Base-by-base conservation (phyloP, 495 filamentous ascomycete species). In the Eremomyces bilateralis region DNA sequence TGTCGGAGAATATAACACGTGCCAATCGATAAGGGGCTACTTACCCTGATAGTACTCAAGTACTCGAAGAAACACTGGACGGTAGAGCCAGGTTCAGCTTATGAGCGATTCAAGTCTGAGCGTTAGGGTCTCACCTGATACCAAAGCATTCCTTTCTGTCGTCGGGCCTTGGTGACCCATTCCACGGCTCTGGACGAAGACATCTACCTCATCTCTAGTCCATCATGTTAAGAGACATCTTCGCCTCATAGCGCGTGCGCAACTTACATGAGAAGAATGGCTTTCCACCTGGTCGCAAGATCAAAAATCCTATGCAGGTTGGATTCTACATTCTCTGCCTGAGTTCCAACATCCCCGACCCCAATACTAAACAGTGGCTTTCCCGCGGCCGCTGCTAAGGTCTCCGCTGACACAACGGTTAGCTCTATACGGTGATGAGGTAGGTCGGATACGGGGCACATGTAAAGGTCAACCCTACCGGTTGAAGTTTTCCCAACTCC, bases 211-310 rank as follows among this genome's bases (percentile, higher is more conserved):
- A 17, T 32, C 30, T 8, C n/a, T n/a, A n/a, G n/a, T n/a, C n/a
- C n/a, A n/a, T n/a, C n/a, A n/a, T n/a, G n/a, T n/a, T n/a, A n/a
- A n/a, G n/a, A n/a, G n/a, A n/a, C n/a, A n/a, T n/a, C n/a, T n/a
- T n/a, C n/a, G n/a, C n/a, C n/a, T n/a, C n/a, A n/a, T n/a, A n/a
- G n/a, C n/a, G n/a, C n/a, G n/a, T n/a, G n/a, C n/a, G n/a, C n/a
- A n/a, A n/a, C n/a, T n/a, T 27, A 27, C 24, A 35, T 20, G 16
- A 35, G 33, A 10, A 35, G 15, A 10, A 35, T 22, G 20, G 16
- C 15, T 10, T 35, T 22, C 33, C 33, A 35, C 4, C 16, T 8
- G 16, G 4, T 20, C 17, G 16, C 15, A 4, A 35, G 10, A 8
- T 35, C 33, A 19, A 35, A 19, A 11, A 10, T 20, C 12, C 15